These are phyloP conservation scores for Hymenotorrendiella dingleyae DNA, from an alignment of 2,329 filamentous ascomycete species.

Conservation along the genomic window DNA sequence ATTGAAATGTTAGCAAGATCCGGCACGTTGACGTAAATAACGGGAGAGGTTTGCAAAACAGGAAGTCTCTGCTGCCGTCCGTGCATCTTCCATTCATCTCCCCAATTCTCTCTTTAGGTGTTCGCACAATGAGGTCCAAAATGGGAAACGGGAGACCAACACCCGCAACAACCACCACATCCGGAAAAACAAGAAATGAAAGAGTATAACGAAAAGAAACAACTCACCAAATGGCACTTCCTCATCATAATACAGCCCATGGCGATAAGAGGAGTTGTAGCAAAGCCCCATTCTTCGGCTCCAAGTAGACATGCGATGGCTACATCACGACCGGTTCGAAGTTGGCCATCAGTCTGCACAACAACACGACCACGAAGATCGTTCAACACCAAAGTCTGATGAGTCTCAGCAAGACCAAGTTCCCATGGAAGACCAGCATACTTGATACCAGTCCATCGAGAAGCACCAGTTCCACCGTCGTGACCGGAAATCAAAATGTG, in stretches of 20 bases:
- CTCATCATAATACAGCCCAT: constrained; percentile 97
- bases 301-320: constrained; percentile 91
- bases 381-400: constrained; percentile 93
- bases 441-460: constrained; percentile 97
- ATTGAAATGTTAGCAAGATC: constrained; percentile 23
- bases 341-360: constrained; percentile 92
- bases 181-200: constrained; percentile 2
- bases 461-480: constrained; percentile 94
- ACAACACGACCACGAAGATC: constrained; percentile 92
- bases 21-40: neutral
- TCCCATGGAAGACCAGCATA: constrained; percentile 97
- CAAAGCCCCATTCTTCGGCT: constrained; percentile 98
- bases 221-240: constrained; percentile 38
- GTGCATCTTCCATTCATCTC: too few species aligned
- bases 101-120: too few species aligned
- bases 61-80: too few species aligned
- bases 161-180: too few species aligned
- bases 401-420: constrained; percentile 90
- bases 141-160: too few species aligned
- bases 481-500: constrained; percentile 96
- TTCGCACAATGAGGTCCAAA: too few species aligned
- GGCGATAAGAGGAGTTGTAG: constrained; percentile 87
- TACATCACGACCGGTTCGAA: constrained; percentile 87
- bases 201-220: neutral
- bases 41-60: too few species aligned